These are phyloP conservation scores for Xanthoconium separans DNA, from an alignment of 1,284 basidiomycete species.

Conservation along the genomic window DNA sequence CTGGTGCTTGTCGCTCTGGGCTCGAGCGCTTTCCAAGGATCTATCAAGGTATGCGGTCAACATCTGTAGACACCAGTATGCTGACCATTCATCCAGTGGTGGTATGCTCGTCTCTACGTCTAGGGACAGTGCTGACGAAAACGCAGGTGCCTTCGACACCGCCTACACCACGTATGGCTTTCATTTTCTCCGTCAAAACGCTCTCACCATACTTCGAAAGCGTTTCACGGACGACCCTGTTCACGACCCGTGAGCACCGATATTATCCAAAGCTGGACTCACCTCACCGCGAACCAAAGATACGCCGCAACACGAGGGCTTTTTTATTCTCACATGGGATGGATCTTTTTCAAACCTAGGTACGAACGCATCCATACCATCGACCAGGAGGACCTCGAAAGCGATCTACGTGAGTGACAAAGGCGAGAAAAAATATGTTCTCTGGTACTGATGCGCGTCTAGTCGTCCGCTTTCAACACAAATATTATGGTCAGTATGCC, in stretches of 20 bases:
- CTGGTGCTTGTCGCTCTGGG: constrained; percentile 63
- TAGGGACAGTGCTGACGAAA: not conserved
- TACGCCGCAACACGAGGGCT: constrained; percentile 75
- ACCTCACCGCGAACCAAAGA: constrained; percentile 30
- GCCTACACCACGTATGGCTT: constrained; percentile 1
- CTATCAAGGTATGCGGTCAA: constrained; percentile 45
- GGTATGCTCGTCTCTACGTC: not conserved
- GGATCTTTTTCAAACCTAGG: constrained; percentile 78
- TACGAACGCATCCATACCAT: constrained; percentile 66
- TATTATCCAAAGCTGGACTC: not conserved
- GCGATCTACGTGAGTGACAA: constrained; percentile 40
- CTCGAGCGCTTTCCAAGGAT: constrained; percentile 68
- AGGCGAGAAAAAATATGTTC: not conserved
- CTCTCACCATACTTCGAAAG: not conserved
- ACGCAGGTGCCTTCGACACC: constrained; percentile 7
- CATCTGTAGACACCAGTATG: not conserved
- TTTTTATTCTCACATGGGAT: constrained; percentile 78
- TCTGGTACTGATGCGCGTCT: not conserved
- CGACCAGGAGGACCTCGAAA: constrained; percentile 69
- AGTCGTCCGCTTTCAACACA: constrained; percentile 78
- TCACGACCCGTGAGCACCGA: constrained; percentile 6
- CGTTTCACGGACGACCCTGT: constrained; percentile 8
- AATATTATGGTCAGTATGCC: constrained; percentile 54
- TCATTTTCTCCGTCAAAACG: not conserved
- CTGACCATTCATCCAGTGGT: constrained; percentile 4